Conservation (phyloP, 345 rosid genomes). For the Lumnitzera racemosa region DNA sequence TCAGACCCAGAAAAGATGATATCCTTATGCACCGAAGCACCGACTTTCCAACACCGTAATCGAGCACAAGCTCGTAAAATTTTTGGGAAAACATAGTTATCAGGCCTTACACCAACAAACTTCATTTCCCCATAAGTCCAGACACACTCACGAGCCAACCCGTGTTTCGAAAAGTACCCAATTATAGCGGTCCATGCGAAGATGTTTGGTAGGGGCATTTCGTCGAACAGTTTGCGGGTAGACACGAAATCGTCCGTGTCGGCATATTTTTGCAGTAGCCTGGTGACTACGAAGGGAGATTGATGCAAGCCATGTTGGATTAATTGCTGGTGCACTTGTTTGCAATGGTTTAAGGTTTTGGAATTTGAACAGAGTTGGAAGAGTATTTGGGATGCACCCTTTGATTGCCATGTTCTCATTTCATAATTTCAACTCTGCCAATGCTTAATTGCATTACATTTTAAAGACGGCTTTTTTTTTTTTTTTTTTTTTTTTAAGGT, state of each 20-base stretch:
- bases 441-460: too few relatives aligned
- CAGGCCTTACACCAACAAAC: slow-evolving; percentile 18
- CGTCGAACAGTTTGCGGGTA: slow-evolving; percentile 16
- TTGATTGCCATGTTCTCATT: too few relatives aligned
- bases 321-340: slow-evolving; percentile 29
- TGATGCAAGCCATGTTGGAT: slow-evolving; percentile 10
- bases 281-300: slow-evolving; percentile 21
- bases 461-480: too few relatives aligned
- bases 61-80: slow-evolving; percentile 23
- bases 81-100: slow-evolving; percentile 30
- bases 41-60: slow-evolving; percentile 16
- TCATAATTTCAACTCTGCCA: too few relatives aligned
- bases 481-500: too few relatives aligned
- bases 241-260: slow-evolving; percentile 20
- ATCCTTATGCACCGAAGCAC: slow-evolving; percentile 26
- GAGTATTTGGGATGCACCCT: not conserved
- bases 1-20: slow-evolving; percentile 24
- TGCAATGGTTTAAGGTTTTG: slow-evolving; percentile 16
- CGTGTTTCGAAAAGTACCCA: slow-evolving; percentile 19
- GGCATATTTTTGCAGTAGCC: slow-evolving; percentile 18
- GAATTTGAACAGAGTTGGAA: slow-evolving; percentile 27
- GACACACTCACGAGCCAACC: slow-evolving; percentile 15
- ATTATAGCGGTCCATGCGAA: slow-evolving; percentile 32
- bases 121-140: slow-evolving; percentile 22
- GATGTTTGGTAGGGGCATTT: slow-evolving; percentile 25